Percentiles rank a stretch among this genome's conserved stretches.
These are phyloP conservation scores for Metschnikowia arizonensis DNA, from an alignment of 805 yeast genomes.

Conservation along the genomic window DNA sequence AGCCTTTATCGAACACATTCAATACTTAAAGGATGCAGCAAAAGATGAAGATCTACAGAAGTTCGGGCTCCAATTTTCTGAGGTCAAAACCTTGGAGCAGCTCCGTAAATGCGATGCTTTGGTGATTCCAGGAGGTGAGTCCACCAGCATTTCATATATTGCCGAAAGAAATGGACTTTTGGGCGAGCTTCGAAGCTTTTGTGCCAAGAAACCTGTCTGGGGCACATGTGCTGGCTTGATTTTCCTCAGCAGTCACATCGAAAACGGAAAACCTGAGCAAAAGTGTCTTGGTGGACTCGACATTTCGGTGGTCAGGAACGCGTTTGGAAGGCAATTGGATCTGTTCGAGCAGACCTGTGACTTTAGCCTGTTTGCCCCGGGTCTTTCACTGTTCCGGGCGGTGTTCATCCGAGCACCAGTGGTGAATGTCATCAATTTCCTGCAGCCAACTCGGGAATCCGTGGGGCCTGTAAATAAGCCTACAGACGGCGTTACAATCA, in stretches of 20 bases:
- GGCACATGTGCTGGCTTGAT: constrained; percentile 87
- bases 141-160: constrained; percentile 64
- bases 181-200: constrained; percentile 49
- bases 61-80: constrained; percentile 32
- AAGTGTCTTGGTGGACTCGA: constrained; percentile 60
- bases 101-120: constrained; percentile 51
- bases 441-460: background rate
- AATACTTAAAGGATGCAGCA: constrained; percentile 21
- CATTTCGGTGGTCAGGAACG: constrained; percentile 63
- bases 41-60: constrained; percentile 6
- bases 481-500: background rate
- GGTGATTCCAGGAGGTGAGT: constrained; percentile 71
- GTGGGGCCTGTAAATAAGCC: constrained; percentile 15
- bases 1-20: constrained; percentile 67
- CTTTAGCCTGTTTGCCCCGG: constrained; percentile 41
- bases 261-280: constrained; percentile 52
- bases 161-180: constrained; percentile 62
- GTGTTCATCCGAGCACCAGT: constrained; percentile 78
- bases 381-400: constrained; percentile 38
- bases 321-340: constrained; percentile 74
- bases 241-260: constrained; percentile 51
- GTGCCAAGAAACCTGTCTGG: constrained; percentile 59
- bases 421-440: constrained; percentile 31
- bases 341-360: constrained; percentile 53
- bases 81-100: constrained; percentile 52